Percentiles rank a stretch among this genome's conserved stretches.
Conservation (phyloP, 2,329 filamentous ascomycete genomes). For the Penicillium frequentans region DNA sequence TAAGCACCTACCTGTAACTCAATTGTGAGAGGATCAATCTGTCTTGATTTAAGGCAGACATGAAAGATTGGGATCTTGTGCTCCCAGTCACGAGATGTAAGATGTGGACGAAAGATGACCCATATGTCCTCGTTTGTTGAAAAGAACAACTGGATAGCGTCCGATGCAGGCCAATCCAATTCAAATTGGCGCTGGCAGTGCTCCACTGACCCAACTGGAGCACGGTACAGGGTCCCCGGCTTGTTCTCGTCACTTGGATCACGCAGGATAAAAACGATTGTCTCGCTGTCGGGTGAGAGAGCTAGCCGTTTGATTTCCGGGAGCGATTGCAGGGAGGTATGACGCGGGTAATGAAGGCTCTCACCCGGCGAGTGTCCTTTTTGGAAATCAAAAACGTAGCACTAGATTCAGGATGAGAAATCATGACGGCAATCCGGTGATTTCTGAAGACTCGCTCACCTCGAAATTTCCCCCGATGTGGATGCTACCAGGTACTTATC, state of each 20-base stretch:
- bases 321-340: not conserved
- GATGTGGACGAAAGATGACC: not conserved
- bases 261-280: constrained; percentile 19
- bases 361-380: not conserved
- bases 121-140: constrained; percentile 1
- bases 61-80: constrained; percentile 3
- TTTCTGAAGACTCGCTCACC: not conserved
- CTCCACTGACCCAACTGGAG: not conserved
- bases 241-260: constrained; percentile 1
- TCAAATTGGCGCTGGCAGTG: not conserved
- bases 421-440: not conserved
- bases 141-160: constrained; percentile 1
- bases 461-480: not conserved
- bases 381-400: constrained; percentile 1
- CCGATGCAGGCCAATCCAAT: not conserved
- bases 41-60: not conserved
- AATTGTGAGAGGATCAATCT: not conserved
- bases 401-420: not conserved
- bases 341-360: not conserved
- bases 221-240: not conserved
- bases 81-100: not conserved
- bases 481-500: constrained; percentile 2
- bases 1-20: not conserved
- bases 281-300: constrained; percentile 14
- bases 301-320: constrained; percentile 13